These are phyloP conservation scores for Phytophthora cactorum DNA, from an alignment of 352 stramenopile species.

Conservation along the genomic window DNA sequence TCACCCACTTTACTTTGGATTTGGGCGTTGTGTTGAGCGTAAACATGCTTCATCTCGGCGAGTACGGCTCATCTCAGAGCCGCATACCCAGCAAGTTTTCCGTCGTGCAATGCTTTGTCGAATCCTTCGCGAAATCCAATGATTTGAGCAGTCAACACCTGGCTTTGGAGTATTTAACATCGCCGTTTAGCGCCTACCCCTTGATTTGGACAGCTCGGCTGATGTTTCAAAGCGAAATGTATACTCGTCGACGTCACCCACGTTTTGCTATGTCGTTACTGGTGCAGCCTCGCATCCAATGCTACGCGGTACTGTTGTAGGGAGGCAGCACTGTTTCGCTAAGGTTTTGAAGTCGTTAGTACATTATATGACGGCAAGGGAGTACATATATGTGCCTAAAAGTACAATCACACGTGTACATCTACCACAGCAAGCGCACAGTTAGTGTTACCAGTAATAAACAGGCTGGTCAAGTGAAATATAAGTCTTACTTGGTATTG, in stretches of 20 bases:
- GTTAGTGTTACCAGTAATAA: too few species aligned
- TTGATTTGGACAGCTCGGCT: background rate
- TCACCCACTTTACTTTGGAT: too few species aligned
- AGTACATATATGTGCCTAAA: too few species aligned
- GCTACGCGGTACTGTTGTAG: background rate
- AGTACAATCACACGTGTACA: too few species aligned
- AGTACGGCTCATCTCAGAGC: background rate
- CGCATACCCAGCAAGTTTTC: background rate
- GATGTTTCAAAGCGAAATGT: too few species aligned
- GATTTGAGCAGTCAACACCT: background rate
- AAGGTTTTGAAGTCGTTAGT: background rate
- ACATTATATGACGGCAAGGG: background rate
- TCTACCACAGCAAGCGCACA: too few species aligned
- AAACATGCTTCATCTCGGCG: too few species aligned
- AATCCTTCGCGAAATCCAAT: background rate
- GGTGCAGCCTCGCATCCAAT: background rate
- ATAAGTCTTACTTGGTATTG: too few species aligned
- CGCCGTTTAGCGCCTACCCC: background rate
- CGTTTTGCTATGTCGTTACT: background rate
- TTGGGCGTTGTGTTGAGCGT: too few species aligned
- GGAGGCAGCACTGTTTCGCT: constrained; percentile 1
- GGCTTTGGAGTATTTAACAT: background rate
- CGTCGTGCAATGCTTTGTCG: too few species aligned
- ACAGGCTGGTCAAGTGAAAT: too few species aligned
- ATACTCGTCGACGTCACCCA: background rate